Evolutionary conservation across 768 basidiomycete genomes (phyloP).

Genomic region (Rossbeevera mucosa): DNA sequence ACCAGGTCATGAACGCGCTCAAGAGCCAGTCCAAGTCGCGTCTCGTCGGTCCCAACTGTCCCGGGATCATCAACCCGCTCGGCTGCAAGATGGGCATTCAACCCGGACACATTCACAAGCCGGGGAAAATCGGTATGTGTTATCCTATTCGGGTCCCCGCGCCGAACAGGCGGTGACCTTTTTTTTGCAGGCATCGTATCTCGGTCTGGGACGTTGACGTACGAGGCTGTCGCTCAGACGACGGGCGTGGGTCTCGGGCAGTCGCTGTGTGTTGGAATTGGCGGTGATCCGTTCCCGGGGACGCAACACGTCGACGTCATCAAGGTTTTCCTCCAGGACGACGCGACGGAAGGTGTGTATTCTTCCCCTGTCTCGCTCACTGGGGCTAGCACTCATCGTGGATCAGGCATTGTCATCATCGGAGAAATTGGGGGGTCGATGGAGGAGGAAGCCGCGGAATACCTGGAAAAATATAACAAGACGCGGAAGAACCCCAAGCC

Average conservation of each 20-base stretch:
- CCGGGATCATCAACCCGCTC: slow-evolving; percentile 93
- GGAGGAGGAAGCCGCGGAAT: slow-evolving; percentile 99
- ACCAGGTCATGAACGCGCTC: slow-evolving; percentile 86
- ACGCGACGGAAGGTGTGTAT: slow-evolving; percentile 84
- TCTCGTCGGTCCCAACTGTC: slow-evolving; percentile 98
- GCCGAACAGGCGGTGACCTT: not conserved
- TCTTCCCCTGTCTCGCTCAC: not conserved
- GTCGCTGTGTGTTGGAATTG: slow-evolving; percentile 94
- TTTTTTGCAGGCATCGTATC: slow-evolving; percentile 77
- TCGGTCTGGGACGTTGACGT: slow-evolving; percentile 92
- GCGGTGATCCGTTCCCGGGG: slow-evolving; percentile 95
- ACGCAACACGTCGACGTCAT: slow-evolving; percentile 94
- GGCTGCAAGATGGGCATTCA: slow-evolving; percentile 99
- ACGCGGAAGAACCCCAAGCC: slow-evolving; percentile 84
- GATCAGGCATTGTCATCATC: slow-evolving; percentile 87
- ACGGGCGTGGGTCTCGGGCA: slow-evolving; percentile 95
- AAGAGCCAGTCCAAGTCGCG: slow-evolving; percentile 92
- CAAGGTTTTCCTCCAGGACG: slow-evolving; percentile 94
- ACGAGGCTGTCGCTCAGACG: slow-evolving; percentile 98
- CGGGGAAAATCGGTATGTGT: slow-evolving; percentile 85
- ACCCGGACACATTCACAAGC: slow-evolving; percentile 95
- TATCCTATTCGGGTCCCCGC: not conserved
- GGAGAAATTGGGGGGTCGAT: slow-evolving; percentile 99
- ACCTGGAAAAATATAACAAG: slow-evolving; percentile 90
- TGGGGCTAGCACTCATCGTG: slow-evolving; percentile 3